Evolutionary conservation across 371 early-diverging fungal species (phyloP).

Genomic region (Rhizopus stolonifer): DNA sequence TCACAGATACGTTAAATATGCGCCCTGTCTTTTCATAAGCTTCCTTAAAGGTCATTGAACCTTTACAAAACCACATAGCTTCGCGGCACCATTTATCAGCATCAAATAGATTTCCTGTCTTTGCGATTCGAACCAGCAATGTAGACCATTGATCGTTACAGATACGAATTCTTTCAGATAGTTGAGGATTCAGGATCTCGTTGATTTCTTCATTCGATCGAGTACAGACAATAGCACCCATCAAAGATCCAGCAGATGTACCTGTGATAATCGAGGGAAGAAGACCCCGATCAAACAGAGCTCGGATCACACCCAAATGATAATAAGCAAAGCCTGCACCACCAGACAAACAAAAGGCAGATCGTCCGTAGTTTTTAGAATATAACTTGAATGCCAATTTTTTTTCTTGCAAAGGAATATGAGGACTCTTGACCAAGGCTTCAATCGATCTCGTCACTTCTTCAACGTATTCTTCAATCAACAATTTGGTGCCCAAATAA

Average conservation of each 20-base stretch:
- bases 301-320: conserved; percentile 77
- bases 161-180: conserved; percentile 58
- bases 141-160: conserved; percentile 55
- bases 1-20: conserved; percentile 85
- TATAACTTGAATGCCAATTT: conserved; percentile 72
- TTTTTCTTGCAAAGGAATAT: conserved; percentile 59
- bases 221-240: conserved; percentile 81
- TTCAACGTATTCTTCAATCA: conserved; percentile 78
- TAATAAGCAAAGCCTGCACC: conserved; percentile 87
- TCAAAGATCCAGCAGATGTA: conserved; percentile 77
- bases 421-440: conserved; percentile 52
- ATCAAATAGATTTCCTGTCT: conserved; percentile 68
- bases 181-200: conserved; percentile 62
- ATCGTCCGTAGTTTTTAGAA: conserved; percentile 80
- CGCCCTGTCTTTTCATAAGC: conserved; percentile 88
- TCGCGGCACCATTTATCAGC: conserved; percentile 71
- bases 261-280: conserved; percentile 88
- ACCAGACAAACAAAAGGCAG: conserved; percentile 87
- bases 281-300: conserved; percentile 71
- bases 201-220: conserved; percentile 80
- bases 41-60: conserved; percentile 86
- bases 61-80: conserved; percentile 74
- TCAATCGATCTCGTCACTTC: conserved; percentile 74
- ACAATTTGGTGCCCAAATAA: conserved; percentile 75
- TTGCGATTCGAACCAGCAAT: conserved; percentile 30